Evolutionary conservation across 306 rosid species (phyloP).

Genomic region (Castanea mollissima): DNA sequence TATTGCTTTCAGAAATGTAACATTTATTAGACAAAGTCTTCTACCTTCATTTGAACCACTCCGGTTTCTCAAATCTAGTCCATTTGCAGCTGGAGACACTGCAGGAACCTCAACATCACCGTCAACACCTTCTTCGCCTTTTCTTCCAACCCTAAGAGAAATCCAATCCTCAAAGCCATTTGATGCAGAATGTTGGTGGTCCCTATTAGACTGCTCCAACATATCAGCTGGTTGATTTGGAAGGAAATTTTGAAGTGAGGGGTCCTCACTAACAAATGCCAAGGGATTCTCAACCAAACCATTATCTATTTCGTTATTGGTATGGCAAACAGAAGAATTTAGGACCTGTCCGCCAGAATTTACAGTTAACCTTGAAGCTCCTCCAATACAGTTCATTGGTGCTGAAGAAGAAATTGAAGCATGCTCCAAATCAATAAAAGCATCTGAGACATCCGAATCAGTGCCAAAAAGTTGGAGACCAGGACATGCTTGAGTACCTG

Average conservation of each 20-base stretch:
- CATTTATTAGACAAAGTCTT: slow-evolving; percentile 60
- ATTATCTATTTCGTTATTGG: slow-evolving; percentile 64
- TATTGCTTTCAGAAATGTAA: slow-evolving; percentile 5
- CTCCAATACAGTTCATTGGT: slow-evolving; percentile 61
- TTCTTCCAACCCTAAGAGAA: slow-evolving; percentile 86
- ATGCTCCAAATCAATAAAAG: slow-evolving; percentile 59
- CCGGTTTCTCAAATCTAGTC: slow-evolving; percentile 49
- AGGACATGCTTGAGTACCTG: slow-evolving; percentile 66
- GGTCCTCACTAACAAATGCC: slow-evolving; percentile 78
- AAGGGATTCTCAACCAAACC: slow-evolving; percentile 88
- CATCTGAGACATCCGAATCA: slow-evolving; percentile 75
- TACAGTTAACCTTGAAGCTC: slow-evolving; percentile 56
- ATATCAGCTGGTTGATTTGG: slow-evolving; percentile 78
- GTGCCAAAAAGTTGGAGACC: slow-evolving; percentile 81
- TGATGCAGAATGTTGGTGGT: slow-evolving; percentile 64
- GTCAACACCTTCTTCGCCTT: slow-evolving; percentile 43
- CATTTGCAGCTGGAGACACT: slow-evolving; percentile 47
- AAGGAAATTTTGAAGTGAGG: slow-evolving; percentile 92
- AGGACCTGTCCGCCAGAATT: slow-evolving; percentile 52
- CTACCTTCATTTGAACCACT: slow-evolving; percentile 46
- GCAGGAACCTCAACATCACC: slow-evolving; percentile 35
- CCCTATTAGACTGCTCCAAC: slow-evolving; percentile 58
- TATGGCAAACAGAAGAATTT: slow-evolving; percentile 46
- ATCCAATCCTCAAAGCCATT: slow-evolving; percentile 93
- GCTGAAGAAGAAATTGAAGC: slow-evolving; percentile 59